Evolutionary conservation across 1,284 basidiomycete species (phyloP).

Genomic region (Pseudozyma tsukubaensis): DNA sequence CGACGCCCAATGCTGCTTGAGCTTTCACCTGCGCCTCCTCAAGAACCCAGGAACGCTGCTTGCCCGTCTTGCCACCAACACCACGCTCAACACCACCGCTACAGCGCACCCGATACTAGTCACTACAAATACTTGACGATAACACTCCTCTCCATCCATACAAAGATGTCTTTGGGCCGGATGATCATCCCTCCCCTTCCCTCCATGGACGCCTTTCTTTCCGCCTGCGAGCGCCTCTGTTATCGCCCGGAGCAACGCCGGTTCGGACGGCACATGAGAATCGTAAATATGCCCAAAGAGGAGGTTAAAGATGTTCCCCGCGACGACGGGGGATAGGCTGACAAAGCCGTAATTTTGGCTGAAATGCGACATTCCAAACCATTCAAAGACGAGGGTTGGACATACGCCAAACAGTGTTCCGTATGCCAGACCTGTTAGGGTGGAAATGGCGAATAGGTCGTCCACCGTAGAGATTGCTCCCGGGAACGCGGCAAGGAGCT

Average conservation of each 20-base stretch:
- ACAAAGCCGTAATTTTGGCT: slow-evolving; percentile 88
- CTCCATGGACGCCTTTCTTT: neutral
- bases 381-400: slow-evolving; percentile 83
- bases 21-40: neutral
- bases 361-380: slow-evolving; percentile 86
- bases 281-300: slow-evolving; percentile 76
- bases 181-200: slow-evolving; percentile 8
- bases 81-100: slow-evolving; percentile 50
- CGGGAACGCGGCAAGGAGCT: slow-evolving; percentile 62
- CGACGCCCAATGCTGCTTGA: no score
- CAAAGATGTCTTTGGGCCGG: slow-evolving; percentile 45
- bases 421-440: slow-evolving; percentile 79
- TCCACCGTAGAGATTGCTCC: slow-evolving; percentile 74
- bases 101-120: slow-evolving; percentile 52
- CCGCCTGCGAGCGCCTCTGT: slow-evolving; percentile 4
- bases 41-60: slow-evolving; percentile 12
- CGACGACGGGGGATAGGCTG: slow-evolving; percentile 80
- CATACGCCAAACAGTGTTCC: slow-evolving; percentile 81
- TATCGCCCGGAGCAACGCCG: neutral
- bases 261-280: slow-evolving; percentile 32
- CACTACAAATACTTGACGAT: slow-evolving; percentile 60
- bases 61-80: slow-evolving; percentile 47
- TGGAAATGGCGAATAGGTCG: slow-evolving; percentile 80
- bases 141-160: slow-evolving; percentile 65
- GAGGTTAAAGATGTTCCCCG: slow-evolving; percentile 85